Evolutionary conservation across 2,329 filamentous ascomycete species (phyloP).

Genomic region (Colletotrichum tofieldiae): DNA sequence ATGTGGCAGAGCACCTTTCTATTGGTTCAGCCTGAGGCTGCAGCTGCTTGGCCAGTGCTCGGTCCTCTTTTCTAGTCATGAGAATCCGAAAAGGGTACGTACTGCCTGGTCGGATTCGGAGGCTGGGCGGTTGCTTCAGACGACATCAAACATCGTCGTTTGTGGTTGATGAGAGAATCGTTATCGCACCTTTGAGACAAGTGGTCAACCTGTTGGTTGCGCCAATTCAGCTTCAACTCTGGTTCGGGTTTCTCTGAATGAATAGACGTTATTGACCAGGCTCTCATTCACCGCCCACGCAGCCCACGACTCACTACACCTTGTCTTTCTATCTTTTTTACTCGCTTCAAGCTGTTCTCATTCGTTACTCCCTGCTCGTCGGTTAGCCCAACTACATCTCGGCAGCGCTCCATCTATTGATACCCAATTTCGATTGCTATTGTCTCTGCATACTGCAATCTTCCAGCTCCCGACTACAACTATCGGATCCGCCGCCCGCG

Average conservation of each 20-base stretch:
- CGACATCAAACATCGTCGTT: slow-evolving; percentile 16
- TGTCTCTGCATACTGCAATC: not conserved
- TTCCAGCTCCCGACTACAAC: not conserved
- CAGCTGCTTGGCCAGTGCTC: slow-evolving; percentile 8
- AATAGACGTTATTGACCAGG: not conserved
- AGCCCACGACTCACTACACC: not conserved
- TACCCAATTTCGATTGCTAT: no score
- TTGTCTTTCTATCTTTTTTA: not conserved
- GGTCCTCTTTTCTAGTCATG: not conserved
- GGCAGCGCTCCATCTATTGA: no score
- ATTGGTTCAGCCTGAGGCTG: slow-evolving; percentile 17
- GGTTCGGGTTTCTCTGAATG: no score
- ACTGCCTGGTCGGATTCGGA: not conserved
- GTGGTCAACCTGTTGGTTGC: not conserved
- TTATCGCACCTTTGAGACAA: not conserved
- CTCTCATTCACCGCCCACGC: not conserved
- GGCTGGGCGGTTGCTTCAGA: slow-evolving; percentile 18
- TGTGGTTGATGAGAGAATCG: not conserved
- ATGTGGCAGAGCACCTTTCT: not conserved
- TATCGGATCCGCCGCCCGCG: not conserved
- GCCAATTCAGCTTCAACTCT: not conserved
- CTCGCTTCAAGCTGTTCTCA: not conserved
- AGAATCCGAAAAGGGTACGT: slow-evolving; percentile 17
- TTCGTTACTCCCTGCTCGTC: not conserved
- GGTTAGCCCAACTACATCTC: not conserved